Percentiles rank a stretch among this genome's conserved stretches.
These are phyloP conservation scores for Euphorbia peplus DNA, from an alignment of 345 rosid species.

Conservation along the genomic window DNA sequence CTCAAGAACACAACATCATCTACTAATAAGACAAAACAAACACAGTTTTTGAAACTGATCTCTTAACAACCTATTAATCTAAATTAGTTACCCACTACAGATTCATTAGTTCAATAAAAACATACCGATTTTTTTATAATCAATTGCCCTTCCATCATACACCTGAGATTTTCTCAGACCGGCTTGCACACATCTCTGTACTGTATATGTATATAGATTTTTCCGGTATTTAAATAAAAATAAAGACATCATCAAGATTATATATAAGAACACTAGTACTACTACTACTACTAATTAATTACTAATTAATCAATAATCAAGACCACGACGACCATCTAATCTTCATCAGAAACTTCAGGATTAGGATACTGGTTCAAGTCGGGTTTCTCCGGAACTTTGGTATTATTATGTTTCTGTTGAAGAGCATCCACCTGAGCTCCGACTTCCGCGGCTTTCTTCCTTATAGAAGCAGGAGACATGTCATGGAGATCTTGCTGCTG, in stretches of 20 bases:
- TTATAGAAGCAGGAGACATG: conserved; percentile 37
- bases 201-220: too few species aligned
- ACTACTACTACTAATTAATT: too few species aligned
- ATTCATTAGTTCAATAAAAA: too few species aligned
- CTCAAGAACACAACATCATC: too few species aligned
- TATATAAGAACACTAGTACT: background rate
- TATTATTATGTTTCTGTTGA: background rate
- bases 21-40: conserved; percentile 11
- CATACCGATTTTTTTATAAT: too few species aligned
- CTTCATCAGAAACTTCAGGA: conserved; percentile 31
- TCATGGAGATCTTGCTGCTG: conserved; percentile 20
- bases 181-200: too few species aligned
- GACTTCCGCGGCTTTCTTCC: conserved; percentile 45
- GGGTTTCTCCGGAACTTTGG: conserved; percentile 22
- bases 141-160: background rate
- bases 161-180: conserved; percentile 3
- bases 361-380: conserved; percentile 43
- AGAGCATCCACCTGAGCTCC: conserved; percentile 45
- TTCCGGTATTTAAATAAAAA: background rate
- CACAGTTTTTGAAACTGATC: conserved; percentile 3
- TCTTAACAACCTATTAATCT: conserved; percentile 8
- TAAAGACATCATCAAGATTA: background rate
- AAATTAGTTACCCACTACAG: background rate
- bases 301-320: background rate
- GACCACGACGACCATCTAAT: background rate